phyloP scores from a whole-genome alignment of 257 asterid species.

The Solanum pinnatisectum region DNA sequence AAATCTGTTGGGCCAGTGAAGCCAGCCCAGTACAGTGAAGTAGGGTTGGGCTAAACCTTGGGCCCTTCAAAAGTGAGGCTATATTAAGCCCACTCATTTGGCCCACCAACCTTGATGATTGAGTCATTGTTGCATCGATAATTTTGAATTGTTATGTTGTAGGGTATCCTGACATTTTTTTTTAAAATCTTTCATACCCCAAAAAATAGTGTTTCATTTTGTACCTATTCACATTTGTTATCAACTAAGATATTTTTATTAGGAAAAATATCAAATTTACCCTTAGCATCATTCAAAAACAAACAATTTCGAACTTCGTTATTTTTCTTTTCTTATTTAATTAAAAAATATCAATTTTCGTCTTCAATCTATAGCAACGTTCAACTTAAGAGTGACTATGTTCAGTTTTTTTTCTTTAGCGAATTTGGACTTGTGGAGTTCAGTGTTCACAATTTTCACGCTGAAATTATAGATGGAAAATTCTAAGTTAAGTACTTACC shows the following conservation, averaged over 20 bases:
- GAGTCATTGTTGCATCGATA: background rate
- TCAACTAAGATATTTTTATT: background rate
- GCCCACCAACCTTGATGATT: background rate
- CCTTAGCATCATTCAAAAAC: background rate
- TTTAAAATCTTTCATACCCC: background rate
- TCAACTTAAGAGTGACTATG: background rate
- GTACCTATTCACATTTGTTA: background rate
- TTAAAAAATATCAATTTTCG: background rate
- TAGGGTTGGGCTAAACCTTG: background rate
- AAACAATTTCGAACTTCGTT: background rate
- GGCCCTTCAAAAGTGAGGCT: background rate
- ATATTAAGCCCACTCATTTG: background rate
- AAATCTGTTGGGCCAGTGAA: background rate
- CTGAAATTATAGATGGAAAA: no score
- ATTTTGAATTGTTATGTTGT: background rate
- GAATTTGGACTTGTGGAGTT: background rate
- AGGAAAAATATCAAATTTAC: no score
- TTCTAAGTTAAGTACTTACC: no score
- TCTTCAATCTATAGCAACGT: no score
- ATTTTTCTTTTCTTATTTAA: no score
- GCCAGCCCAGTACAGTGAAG: background rate
- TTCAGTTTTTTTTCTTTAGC: fast-evolving
- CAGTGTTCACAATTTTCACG: no score
- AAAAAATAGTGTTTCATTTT: no score
- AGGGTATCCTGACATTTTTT: background rate